Conservation (phyloP, 352 stramenopile species). For the Globisporangium alternatum region DNA sequence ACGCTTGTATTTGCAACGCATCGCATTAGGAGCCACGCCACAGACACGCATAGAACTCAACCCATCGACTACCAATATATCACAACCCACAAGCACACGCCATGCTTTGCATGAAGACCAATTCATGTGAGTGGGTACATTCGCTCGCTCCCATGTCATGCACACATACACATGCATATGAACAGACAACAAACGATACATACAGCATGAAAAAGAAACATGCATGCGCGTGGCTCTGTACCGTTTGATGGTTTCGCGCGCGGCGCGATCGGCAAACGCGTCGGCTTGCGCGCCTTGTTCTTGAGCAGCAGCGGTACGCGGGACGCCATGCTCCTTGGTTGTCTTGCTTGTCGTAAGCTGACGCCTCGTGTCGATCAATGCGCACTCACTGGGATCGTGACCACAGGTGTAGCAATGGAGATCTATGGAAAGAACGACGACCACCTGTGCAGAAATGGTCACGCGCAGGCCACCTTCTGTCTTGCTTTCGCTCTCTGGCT, state of each 20-base stretch:
- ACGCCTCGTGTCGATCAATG: neutral
- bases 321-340: conserved; percentile 24
- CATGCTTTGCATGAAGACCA: neutral
- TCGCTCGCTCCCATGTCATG: neutral
- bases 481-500: neutral
- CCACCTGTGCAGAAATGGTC: neutral
- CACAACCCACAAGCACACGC: neutral
- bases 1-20: neutral
- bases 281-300: conserved; percentile 68
- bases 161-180: neutral
- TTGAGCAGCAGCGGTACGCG: conserved; percentile 77
- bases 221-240: conserved; percentile 17
- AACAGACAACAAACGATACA: neutral
- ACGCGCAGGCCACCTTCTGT: neutral
- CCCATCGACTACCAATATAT: neutral
- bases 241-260: conserved; percentile 60
- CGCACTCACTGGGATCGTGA: neutral
- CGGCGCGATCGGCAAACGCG: conserved; percentile 63
- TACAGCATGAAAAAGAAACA: neutral
- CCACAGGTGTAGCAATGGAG: neutral
- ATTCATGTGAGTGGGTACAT: neutral
- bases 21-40: neutral
- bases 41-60: neutral
- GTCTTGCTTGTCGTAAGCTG: neutral
- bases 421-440: conserved; percentile 1